Percentiles rank a stretch among this genome's conserved stretches.
Conservation (phyloP, 1,284 basidiomycete genomes). For the Moesziomyces sp. region DNA sequence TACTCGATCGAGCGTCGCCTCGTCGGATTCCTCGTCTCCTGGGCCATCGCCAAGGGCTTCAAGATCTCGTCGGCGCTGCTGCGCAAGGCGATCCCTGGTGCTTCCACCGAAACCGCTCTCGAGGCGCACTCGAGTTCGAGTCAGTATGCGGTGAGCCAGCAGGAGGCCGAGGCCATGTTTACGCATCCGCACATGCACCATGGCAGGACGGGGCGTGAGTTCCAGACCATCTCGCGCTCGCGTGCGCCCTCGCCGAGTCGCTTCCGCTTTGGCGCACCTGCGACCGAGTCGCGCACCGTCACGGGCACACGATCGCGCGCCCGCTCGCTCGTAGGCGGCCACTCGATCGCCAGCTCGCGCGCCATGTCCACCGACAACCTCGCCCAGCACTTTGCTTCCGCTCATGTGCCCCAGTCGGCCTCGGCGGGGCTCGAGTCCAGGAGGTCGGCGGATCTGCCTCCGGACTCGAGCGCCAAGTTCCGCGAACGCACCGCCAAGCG, state of each 20-base stretch:
- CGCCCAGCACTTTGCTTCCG: conserved; percentile 30
- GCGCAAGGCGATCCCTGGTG: conserved; percentile 37
- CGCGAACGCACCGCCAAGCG: conserved; percentile 40
- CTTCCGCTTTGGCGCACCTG: conserved; percentile 37
- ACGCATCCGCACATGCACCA: conserved; percentile 27
- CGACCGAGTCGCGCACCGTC: conserved; percentile 19
- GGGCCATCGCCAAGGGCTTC: conserved; percentile 60
- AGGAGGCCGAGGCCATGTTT: conserved; percentile 44
- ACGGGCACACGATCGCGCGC: conserved; percentile 59
- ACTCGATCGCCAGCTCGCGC: conserved; percentile 34
- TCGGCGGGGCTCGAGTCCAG: conserved; percentile 16
- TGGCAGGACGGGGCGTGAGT: conserved; percentile 23
- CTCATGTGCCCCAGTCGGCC: conserved; percentile 4
- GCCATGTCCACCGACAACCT: conserved; percentile 56
- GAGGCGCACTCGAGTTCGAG: conserved; percentile 10
- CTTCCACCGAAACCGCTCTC: conserved; percentile 12
- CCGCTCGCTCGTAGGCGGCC: conserved; percentile 45
- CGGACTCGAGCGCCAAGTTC: conserved; percentile 56
- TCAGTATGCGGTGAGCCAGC: conserved; percentile 29
- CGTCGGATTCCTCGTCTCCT: conserved; percentile 58
- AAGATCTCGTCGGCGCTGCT: conserved; percentile 48
- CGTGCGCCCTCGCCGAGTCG: conserved; percentile 56
- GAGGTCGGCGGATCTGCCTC: conserved; percentile 46
- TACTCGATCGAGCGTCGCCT: conserved; percentile 62
- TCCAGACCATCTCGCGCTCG: conserved; percentile 58